These are phyloP conservation scores for Glonium stellatum DNA, from an alignment of 495 filamentous ascomycete genomes.

Conservation along the genomic window DNA sequence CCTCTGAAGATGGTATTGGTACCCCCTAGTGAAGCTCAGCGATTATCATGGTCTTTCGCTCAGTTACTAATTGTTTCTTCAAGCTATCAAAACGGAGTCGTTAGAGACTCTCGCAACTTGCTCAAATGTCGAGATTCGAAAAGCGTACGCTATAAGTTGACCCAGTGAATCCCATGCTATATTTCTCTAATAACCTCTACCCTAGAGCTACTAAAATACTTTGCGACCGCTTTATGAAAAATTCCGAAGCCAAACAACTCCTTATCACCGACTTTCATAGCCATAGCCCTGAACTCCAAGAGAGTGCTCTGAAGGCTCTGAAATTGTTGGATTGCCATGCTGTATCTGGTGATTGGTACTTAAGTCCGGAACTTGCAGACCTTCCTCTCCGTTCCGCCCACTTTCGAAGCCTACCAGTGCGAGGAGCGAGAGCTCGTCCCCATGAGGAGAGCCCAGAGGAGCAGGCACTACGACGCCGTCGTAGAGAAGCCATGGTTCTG, in stretches of 20 bases:
- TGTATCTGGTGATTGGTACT: constrained; percentile 1
- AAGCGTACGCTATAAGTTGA: constrained; percentile 10
- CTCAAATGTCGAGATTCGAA: constrained; percentile 31
- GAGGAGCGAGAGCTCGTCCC: not conserved
- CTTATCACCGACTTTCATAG: constrained; percentile 18
- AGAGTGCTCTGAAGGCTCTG: constrained; percentile 10
- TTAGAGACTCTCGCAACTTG: constrained; percentile 31
- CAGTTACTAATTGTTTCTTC: not conserved
- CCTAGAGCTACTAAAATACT: constrained; percentile 24
- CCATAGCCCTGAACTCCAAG: not conserved
- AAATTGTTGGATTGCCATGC: constrained; percentile 12
- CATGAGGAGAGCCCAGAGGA: constrained; percentile 4
- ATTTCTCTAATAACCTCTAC: not conserved
- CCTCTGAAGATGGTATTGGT: not conserved
- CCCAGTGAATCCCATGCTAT: not conserved
- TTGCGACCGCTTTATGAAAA: constrained; percentile 24
- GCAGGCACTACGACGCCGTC: constrained; percentile 46
- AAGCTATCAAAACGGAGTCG: constrained; percentile 29
- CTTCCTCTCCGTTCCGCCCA: not conserved
- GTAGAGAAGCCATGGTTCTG: constrained; percentile 59
- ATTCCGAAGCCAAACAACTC: not conserved
- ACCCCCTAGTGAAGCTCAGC: not conserved
- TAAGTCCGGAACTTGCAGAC: not conserved
- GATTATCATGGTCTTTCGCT: not conserved
- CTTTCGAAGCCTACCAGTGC: not conserved